Evolutionary conservation across 768 basidiomycete species (phyloP).

Genomic region (Collybia nuda): DNA sequence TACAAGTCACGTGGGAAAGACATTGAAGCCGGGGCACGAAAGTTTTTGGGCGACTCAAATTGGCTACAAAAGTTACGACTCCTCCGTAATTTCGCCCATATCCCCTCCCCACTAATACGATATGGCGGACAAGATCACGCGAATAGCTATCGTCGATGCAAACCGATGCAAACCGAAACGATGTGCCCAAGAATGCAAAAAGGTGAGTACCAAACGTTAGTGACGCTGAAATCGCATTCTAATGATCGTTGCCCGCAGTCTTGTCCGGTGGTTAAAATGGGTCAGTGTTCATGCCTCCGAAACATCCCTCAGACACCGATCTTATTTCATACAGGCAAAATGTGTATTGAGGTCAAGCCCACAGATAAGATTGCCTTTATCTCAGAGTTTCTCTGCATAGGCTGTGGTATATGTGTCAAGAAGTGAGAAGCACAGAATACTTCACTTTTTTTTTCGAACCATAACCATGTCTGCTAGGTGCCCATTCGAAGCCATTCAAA

Average conservation of each 20-base stretch:
- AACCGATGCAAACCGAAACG: slow-evolving; percentile 96
- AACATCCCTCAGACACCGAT: background rate
- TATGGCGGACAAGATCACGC: slow-evolving; percentile 95
- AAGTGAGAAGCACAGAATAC: slow-evolving; percentile 61
- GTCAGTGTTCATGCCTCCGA: slow-evolving; percentile 6
- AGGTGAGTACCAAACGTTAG: slow-evolving; percentile 44
- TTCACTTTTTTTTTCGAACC: background rate
- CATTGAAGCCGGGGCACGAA: background rate
- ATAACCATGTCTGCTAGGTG: slow-evolving; percentile 54
- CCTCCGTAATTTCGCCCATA: slow-evolving; percentile 14
- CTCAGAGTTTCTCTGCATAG: slow-evolving; percentile 98
- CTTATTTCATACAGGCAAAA: slow-evolving; percentile 61
- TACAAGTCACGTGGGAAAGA: slow-evolving; percentile 14
- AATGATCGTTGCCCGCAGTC: slow-evolving; percentile 18
- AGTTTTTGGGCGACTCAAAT: slow-evolving; percentile 16
- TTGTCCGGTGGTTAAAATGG: slow-evolving; percentile 26
- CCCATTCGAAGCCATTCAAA: slow-evolving; percentile 98
- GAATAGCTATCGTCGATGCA: slow-evolving; percentile 92
- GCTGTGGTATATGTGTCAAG: slow-evolving; percentile 99
- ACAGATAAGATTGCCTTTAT: slow-evolving; percentile 98
- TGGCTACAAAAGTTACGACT: background rate
- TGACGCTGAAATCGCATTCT: slow-evolving; percentile 2
- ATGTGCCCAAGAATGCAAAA: slow-evolving; percentile 98
- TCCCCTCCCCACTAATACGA: slow-evolving; percentile 8
- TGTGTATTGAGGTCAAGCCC: slow-evolving; percentile 97